These are phyloP conservation scores for Leccinum subrobustum DNA, from an alignment of 1,284 basidiomycete species.

Conservation along the genomic window DNA sequence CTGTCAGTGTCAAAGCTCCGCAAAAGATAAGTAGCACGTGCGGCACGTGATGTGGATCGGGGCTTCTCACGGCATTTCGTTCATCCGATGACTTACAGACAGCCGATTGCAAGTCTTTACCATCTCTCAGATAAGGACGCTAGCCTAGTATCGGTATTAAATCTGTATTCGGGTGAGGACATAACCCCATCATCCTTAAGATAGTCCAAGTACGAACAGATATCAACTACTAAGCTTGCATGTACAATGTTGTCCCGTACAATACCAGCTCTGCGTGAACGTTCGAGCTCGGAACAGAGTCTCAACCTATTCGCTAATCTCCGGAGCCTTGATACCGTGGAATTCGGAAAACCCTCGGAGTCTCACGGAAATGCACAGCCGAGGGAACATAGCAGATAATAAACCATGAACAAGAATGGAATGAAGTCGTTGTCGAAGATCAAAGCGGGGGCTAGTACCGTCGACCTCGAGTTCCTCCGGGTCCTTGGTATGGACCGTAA, in stretches of 20 bases:
- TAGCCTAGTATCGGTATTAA: not conserved
- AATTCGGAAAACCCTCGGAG: not conserved
- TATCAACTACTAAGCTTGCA: not conserved
- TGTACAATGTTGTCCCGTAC: not conserved
- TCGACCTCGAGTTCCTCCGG: slow-evolving; percentile 39
- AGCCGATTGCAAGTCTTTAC: no score
- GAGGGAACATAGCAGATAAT: slow-evolving; percentile 11
- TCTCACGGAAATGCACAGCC: slow-evolving; percentile 3
- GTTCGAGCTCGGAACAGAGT: not conserved
- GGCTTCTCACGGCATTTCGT: no score
- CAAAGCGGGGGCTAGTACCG: slow-evolving; percentile 28
- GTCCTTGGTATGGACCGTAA: slow-evolving; percentile 70
- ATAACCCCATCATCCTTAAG: not conserved
- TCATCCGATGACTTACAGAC: no score
- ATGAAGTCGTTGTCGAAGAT: not conserved
- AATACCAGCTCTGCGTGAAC: not conserved
- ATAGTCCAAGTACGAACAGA: not conserved
- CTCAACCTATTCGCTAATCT: not conserved
- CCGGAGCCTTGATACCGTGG: slow-evolving; percentile 2
- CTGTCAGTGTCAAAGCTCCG: not conserved
- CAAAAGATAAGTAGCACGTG: not conserved
- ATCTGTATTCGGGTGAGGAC: not conserved
- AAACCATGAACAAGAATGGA: slow-evolving; percentile 25
- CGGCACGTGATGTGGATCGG: not conserved
- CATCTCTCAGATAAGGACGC: not conserved